Evolutionary conservation across 306 rosid species (phyloP), one percentile per base, ranked within the genome.

Genomic region (Vachellia collinsii): DNA sequence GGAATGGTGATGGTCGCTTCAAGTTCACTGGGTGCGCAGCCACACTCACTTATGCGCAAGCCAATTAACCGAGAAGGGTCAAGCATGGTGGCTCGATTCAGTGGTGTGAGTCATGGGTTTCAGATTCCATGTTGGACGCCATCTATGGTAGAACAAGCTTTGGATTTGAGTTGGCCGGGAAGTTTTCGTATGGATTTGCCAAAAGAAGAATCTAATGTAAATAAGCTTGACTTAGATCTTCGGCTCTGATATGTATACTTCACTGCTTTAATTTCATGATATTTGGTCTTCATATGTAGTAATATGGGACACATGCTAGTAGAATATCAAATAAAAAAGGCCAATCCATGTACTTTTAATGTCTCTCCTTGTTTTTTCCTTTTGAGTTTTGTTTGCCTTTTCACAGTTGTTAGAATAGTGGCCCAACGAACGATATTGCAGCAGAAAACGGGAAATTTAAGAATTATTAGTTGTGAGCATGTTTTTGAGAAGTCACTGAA

Each of bases 21-120:
- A 12, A 63, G 91, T 39, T 87, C 96, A 20, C 86, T 93, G 1
- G 92, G 89, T 7, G 87, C 91, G 8, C 86, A 80, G 77, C 84
- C 93, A 6, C 97, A 93, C 81, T 88, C 94, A 0, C 87, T 87
- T 22, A 86, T 87, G 81, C 91, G 85, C 73, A 88, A 88, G 53
- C 86, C 87, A 3, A 73, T 29, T 29, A 29, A 56, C 66, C 74
- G 87, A 76, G 91, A 78, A 75, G 88, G 83, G 20, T 61, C 88
- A 20, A 20, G 82, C 4, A 67, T 54, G 77, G 87, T 65, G 42
- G 89, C 94, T 58, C 74, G 86, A 77, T 75, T 88, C 77, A 56
- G 70, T 37, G 86, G 77, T 64, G 74, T 69, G 6, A 56, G 39
- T 58, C 36, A 71, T 38, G 88, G 75, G 46, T 70, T 74, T 75